Conservation (phyloP, 495 filamentous ascomycete species). For the Filosporella fistucella region DNA sequence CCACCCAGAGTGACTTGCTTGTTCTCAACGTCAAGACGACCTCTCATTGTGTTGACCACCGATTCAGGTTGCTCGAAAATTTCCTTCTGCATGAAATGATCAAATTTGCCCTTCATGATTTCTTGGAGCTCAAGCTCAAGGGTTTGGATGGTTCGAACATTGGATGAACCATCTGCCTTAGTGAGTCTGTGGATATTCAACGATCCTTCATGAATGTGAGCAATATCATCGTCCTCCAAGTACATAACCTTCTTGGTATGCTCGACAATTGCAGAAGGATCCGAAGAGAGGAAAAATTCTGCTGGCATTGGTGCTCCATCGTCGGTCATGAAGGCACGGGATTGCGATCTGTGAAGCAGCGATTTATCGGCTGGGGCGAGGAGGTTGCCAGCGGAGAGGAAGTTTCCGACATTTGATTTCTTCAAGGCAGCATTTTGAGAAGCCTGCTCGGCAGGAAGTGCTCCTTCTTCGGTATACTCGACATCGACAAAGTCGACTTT, state of each 20-base stretch:
- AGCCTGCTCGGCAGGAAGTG: constrained; percentile 88
- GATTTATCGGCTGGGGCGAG: constrained; percentile 92
- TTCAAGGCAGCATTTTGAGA: constrained; percentile 96
- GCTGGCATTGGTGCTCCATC: constrained; percentile 97
- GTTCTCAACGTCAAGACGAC: constrained; percentile 87
- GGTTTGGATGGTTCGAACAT: constrained; percentile 95
- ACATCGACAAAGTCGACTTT: constrained; percentile 99
- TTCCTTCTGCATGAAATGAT: constrained; percentile 99
- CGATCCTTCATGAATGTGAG: constrained; percentile 97
- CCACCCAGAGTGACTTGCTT: constrained; percentile 94
- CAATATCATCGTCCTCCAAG: constrained; percentile 98
- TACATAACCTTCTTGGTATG: constrained; percentile 99
- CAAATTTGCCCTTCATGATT: constrained; percentile 99
- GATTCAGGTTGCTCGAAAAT: constrained; percentile 99
- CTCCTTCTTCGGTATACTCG: constrained; percentile 82
- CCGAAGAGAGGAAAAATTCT: constrained; percentile 97
- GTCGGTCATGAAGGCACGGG: constrained; percentile 95
- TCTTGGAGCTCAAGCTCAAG: constrained; percentile 98
- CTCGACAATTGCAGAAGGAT: constrained; percentile 96
- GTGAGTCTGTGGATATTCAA: constrained; percentile 97
- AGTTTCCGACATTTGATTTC: constrained; percentile 56
- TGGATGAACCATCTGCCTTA: constrained; percentile 94
- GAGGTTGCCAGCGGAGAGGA: constrained; percentile 61
- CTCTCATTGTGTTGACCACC: constrained; percentile 99
- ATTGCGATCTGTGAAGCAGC: constrained; percentile 94